Conservation (phyloP, 306 rosid genomes). For the Carpinus viminea region DNA sequence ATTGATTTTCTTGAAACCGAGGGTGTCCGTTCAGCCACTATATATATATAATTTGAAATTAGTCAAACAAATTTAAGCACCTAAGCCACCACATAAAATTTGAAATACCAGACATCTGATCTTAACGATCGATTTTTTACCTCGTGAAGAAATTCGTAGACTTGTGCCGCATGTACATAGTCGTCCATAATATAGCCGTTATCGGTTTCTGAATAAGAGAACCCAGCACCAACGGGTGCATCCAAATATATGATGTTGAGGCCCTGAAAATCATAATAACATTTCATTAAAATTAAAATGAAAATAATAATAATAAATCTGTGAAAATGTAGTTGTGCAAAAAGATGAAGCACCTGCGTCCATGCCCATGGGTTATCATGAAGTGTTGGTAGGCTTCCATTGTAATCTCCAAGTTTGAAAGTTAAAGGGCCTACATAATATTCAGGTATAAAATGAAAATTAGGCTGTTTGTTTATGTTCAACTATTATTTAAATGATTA, state of each 20-base stretch:
- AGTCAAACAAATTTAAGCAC: background rate
- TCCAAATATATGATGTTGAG: conserved; percentile 6
- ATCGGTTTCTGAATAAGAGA: background rate
- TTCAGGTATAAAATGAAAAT: background rate
- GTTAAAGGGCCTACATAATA: conserved; percentile 12
- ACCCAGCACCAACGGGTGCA: background rate
- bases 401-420: conserved; percentile 21
- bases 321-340: background rate
- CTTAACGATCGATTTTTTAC: background rate
- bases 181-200: background rate
- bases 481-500: too few species aligned
- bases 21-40: background rate
- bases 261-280: background rate
- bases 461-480: too few species aligned
- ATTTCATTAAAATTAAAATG: background rate
- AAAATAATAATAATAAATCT: background rate
- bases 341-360: conserved; percentile 12
- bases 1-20: background rate
- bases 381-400: conserved; percentile 30
- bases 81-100: too few species aligned
- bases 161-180: background rate
- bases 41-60: background rate
- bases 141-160: background rate
- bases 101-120: background rate
- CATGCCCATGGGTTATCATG: conserved; percentile 17